Evolutionary conservation across 352 stramenopile species (phyloP), one percentile per base, ranked within the genome.

Genomic region (Phytopythium boreale): DNA sequence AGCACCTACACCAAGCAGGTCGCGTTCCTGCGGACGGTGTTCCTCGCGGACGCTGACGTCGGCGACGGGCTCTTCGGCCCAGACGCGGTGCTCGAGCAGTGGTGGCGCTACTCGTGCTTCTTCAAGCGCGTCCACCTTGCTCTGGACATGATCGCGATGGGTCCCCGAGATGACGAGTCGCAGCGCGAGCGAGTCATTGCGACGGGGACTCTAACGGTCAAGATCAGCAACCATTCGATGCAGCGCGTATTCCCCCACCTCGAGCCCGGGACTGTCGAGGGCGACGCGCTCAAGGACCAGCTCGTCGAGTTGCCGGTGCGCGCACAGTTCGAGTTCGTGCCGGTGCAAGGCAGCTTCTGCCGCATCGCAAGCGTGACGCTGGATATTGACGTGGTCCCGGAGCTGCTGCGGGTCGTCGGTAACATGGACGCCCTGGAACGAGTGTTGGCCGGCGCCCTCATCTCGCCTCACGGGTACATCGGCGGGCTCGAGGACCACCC

Each of bases 91-190:
- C 66, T 81, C 59, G 61, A 76, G 8, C 67, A 86, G 43, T 86
- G 77, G 72, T 62, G 66, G 34, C 67, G 64, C 39, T 64, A 79
- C 44, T 80, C 75, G 22, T 61, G 63, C 41, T 77, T 62, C 24
- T 70, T 79, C 47, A 65, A 78, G 11, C 63, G 73, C 37, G 65
- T 88, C 3, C 58, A 75, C 26, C 73, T 84, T 27, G 59, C 77
- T 17, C 51, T 77, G n/a, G 29, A 58, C 15, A 24, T 1, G 7
- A 24, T 58, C 0, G 7, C 7, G 1, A 2, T 5, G 29, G 17
- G 31, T 4, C 51, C 51, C 1, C 15, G 1, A 0, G 6, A 44
- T 17, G 20, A 43, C 6, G 51, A 44, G 1, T 15, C 26, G 7
- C 19, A 8, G 8, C 1, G 8, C 19, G 27, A 31, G 29, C 51